Evolutionary conservation across 2,329 filamentous ascomycete species (phyloP).

Genomic region (Didymella keratinophila): DNA sequence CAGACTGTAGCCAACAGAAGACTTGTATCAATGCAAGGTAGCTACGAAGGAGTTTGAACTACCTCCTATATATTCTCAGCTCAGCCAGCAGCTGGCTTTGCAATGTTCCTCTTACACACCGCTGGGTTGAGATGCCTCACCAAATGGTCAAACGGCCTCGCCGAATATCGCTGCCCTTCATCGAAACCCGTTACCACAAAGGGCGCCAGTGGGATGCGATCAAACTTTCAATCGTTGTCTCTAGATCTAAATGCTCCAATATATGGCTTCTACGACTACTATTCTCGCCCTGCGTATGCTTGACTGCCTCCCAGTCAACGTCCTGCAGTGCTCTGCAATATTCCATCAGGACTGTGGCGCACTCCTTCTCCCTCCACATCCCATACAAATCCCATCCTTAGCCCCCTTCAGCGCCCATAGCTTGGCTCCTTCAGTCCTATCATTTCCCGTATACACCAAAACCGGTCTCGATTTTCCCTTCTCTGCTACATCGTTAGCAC

Average conservation of each 20-base stretch:
- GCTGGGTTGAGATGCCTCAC: no score
- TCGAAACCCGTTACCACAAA: no score
- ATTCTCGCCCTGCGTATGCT: background rate
- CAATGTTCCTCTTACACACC: no score
- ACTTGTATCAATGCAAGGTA: no score
- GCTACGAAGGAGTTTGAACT: no score
- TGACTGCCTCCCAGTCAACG: background rate
- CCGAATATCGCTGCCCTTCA: no score
- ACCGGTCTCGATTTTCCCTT: slow-evolving; percentile 1
- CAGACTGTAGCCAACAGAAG: no score
- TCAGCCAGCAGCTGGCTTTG: no score
- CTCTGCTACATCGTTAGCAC: slow-evolving; percentile 4
- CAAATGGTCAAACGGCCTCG: no score
- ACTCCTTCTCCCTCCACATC: slow-evolving; percentile 14
- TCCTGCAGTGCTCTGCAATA: background rate
- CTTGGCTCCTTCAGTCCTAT: slow-evolving; percentile 7
- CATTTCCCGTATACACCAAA: slow-evolving; percentile 6
- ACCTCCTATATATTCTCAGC: no score
- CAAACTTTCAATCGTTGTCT: background rate
- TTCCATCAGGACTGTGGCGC: background rate
- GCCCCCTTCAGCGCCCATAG: slow-evolving; percentile 14
- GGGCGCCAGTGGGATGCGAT: no score
- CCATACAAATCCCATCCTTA: slow-evolving; percentile 13
- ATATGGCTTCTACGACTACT: background rate
- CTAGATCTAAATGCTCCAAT: background rate